Conservation (phyloP, 2,329 filamentous ascomycete genomes). For the Huntiella decipiens region DNA sequence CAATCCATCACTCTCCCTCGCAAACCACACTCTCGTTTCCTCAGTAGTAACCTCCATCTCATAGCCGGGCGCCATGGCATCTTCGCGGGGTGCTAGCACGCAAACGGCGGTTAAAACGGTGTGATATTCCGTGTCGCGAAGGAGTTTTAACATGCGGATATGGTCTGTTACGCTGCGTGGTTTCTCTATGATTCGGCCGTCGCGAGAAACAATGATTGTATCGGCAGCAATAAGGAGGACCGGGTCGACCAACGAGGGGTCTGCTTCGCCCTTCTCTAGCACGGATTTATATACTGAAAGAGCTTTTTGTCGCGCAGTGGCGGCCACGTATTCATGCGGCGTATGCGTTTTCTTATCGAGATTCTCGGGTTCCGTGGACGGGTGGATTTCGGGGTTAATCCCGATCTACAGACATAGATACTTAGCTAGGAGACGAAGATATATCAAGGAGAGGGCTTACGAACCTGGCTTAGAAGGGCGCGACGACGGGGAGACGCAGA, state of each 20-base stretch:
- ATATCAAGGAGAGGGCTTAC: not conserved
- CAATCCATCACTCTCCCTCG: constrained; percentile 36
- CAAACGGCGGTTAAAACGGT: constrained; percentile 74
- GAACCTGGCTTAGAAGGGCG: constrained; percentile 56
- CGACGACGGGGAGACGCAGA: constrained; percentile 73
- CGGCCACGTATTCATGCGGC: constrained; percentile 78
- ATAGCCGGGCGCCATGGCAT: constrained; percentile 71
- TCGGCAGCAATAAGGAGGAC: constrained; percentile 77
- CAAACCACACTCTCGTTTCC: constrained; percentile 83
- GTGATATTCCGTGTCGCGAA: constrained; percentile 62
- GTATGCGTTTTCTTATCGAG: constrained; percentile 55
- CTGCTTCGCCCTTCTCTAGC: constrained; percentile 24
- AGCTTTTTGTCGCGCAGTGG: constrained; percentile 70
- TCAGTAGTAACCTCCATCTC: constrained; percentile 63
- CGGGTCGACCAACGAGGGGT: constrained; percentile 39
- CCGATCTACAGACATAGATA: constrained; percentile 39
- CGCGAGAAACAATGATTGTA: constrained; percentile 63
- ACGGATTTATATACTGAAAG: constrained; percentile 45
- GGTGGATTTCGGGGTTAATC: constrained; percentile 67
- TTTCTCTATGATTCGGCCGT: constrained; percentile 76
- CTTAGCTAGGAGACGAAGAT: constrained; percentile 4
- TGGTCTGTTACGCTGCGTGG: constrained; percentile 67
- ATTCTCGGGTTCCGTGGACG: constrained; percentile 70
- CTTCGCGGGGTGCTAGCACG: constrained; percentile 63
- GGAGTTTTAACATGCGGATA: constrained; percentile 59